A percentile compares a stretch with the other conserved stretches of the same genome.
phyloP scores from a whole-genome alignment of 768 basidiomycete genomes.

The Gloeophyllum trabeum region DNA sequence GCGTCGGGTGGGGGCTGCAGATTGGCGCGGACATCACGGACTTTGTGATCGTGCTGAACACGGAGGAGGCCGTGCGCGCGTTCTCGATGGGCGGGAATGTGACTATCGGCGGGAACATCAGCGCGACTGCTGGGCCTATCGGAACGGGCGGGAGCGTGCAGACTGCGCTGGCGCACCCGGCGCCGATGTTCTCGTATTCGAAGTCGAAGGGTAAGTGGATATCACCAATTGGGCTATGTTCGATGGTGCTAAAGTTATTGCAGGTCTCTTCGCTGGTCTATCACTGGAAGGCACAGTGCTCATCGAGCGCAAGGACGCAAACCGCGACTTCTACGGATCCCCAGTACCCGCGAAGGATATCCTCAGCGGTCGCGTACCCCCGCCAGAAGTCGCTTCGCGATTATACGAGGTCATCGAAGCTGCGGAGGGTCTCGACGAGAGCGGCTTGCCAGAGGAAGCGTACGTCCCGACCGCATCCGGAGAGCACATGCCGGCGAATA shows the following conservation, averaged over 20 bases:
- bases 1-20: slow-evolving; percentile 90
- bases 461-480: slow-evolving; percentile 65
- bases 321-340: slow-evolving; percentile 93
- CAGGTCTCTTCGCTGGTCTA: slow-evolving; percentile 89
- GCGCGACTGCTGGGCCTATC: slow-evolving; percentile 82
- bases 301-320: slow-evolving; percentile 93
- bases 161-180: slow-evolving; percentile 80
- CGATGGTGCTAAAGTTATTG: slow-evolving; percentile 3
- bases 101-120: slow-evolving; percentile 86
- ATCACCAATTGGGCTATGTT: not conserved
- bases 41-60: slow-evolving; percentile 95
- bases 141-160: slow-evolving; percentile 90
- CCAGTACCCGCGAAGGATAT: slow-evolving; percentile 83
- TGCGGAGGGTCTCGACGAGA: slow-evolving; percentile 87
- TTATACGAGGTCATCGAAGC: slow-evolving; percentile 96
- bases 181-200: slow-evolving; percentile 96
- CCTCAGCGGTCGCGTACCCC: slow-evolving; percentile 86
- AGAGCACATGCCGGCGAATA: slow-evolving; percentile 46
- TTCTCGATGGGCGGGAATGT: slow-evolving; percentile 95
- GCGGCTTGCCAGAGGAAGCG: slow-evolving; percentile 61
- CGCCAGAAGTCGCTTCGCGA: slow-evolving; percentile 90
- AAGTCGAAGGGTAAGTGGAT: slow-evolving; percentile 73
- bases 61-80: slow-evolving; percentile 89
- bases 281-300: slow-evolving; percentile 91
- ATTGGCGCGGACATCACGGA: slow-evolving; percentile 93